phyloP scores from a whole-genome alignment of 768 basidiomycete genomes.

The Melanogaster broomeanus region DNA sequence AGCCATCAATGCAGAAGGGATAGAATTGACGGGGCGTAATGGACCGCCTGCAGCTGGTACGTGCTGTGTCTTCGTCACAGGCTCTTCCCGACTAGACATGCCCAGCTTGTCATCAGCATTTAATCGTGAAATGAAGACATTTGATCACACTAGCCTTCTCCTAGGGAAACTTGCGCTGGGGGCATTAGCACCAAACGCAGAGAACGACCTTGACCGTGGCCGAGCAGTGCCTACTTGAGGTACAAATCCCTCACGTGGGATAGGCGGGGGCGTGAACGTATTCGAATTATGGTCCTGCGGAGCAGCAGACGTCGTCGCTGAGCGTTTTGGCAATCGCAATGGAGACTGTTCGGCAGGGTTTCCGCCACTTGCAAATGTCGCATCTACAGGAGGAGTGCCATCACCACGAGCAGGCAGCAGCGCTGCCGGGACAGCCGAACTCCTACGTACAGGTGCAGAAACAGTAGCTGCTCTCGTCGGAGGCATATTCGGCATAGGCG shows the following conservation, averaged over 20 bases:
- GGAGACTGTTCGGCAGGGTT: not conserved
- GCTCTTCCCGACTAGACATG: slow-evolving; percentile 25
- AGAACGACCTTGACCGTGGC: slow-evolving; percentile 72
- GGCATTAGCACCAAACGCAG: slow-evolving; percentile 54
- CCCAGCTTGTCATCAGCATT: slow-evolving; percentile 2
- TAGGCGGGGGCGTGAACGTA: slow-evolving; percentile 14
- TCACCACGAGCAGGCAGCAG: not conserved
- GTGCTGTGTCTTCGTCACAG: slow-evolving; percentile 8
- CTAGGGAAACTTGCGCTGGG: not conserved
- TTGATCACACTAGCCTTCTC: slow-evolving; percentile 17
- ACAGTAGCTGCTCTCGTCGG: slow-evolving; percentile 33
- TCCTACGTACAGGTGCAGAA: slow-evolving; percentile 30
- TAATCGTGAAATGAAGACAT: not conserved
- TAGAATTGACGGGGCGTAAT: slow-evolving; percentile 1
- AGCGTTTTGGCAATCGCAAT: slow-evolving; percentile 22
- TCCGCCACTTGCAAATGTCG: not conserved
- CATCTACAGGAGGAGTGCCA: not conserved
- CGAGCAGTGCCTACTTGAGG: slow-evolving; percentile 53
- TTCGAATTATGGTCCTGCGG: not conserved
- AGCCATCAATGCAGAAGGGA: slow-evolving; percentile 24
- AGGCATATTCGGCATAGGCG: not conserved
- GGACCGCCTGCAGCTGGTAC: not conserved
- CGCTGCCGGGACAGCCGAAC: not conserved
- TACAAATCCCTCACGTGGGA: slow-evolving; percentile 66
- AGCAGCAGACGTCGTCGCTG: slow-evolving; percentile 1